Conservation (phyloP, 331 rosid genomes). For the Saraca asoca region DNA sequence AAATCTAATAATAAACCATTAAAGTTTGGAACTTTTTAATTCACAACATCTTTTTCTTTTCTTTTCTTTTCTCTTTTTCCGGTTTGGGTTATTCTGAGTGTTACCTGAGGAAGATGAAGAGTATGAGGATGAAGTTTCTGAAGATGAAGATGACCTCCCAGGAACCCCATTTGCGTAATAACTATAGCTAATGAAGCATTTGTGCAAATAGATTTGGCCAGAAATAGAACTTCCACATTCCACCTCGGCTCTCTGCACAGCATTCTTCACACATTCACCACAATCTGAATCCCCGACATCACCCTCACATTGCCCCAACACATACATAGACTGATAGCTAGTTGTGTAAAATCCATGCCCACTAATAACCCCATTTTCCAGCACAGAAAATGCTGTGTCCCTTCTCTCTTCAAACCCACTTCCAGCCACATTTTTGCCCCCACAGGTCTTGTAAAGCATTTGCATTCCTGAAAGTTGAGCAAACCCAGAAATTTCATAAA, state of each 20-base stretch:
- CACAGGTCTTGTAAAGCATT: conserved; percentile 77
- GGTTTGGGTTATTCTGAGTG: not conserved
- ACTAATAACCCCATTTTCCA: conserved; percentile 79
- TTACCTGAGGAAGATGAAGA: conserved; percentile 72
- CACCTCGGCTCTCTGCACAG: conserved; percentile 78
- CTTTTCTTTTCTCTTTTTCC: not conserved
- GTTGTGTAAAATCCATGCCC: conserved; percentile 84
- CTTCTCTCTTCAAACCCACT: conserved; percentile 80
- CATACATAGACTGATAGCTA: conserved; percentile 64
- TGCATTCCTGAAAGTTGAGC: conserved; percentile 82
- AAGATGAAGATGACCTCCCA: conserved; percentile 58
- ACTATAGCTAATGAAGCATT: conserved; percentile 78
- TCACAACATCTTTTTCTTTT: not conserved
- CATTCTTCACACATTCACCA: conserved; percentile 73
- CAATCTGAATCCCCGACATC: conserved; percentile 88
- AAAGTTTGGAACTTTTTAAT: conserved; percentile 18
- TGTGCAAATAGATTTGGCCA: conserved; percentile 80
- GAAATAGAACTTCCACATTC: conserved; percentile 89
- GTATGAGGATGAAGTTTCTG: conserved; percentile 46
- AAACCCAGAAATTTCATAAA: conserved; percentile 75
- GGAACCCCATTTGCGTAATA: conserved; percentile 96
- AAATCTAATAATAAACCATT: not conserved
- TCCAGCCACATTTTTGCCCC: conserved; percentile 63
- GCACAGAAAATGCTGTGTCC: conserved; percentile 66
- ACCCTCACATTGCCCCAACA: conserved; percentile 93